Base-by-base conservation (phyloP, 495 filamentous ascomycete genomes). In the Friedmanniomyces endolithicus region DNA sequence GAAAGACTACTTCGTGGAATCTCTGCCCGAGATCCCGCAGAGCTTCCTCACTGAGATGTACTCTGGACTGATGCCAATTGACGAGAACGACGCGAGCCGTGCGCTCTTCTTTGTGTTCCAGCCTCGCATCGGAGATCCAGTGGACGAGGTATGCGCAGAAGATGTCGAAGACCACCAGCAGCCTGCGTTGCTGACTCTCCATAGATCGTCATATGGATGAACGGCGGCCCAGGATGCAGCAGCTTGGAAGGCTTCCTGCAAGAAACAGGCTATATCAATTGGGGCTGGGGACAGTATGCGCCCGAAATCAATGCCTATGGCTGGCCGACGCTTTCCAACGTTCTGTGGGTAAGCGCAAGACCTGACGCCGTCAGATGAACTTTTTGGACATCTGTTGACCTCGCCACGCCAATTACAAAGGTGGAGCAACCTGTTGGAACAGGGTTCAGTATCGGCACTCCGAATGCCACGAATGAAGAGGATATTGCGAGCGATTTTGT, bases 301-400 rank as follows among this genome's bases (percentile, higher is more conserved):
- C 84, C 84, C 1, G 74, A 80, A 4, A 63, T 61, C 19, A 87
- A 87, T 58, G 77, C 77, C 0, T 86, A 78, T 23, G 29, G 27
- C 34, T 59, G 56, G 56, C 73, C 75, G 20, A 86, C 84, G 31
- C 68, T 90, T 43, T 86, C 85, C 35, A 88, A 88, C 61, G 70
- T 87, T 53, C 71, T 88, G 40, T 88, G 79, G 68, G 27, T 31
- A 9, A 31, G 27, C 27, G 9, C 3, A 31, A 4, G 9, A 4
- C 9, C 4, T 31, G 3, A 9, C 3, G 27, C 4, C 27, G 4
- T 31, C 9, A 9, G 9, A 31, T 9, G 27, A 31, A 3, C 9
- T 9, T 31, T 9, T 31, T 9, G 27, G 27, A 31, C 27, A 31
- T 31, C 9, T 9, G 27, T 31, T 31, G 27, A 31, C 27, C 27